Conservation (phyloP, 192 early-diverging fungal genomes). For the Coemansia sp. region DNA sequence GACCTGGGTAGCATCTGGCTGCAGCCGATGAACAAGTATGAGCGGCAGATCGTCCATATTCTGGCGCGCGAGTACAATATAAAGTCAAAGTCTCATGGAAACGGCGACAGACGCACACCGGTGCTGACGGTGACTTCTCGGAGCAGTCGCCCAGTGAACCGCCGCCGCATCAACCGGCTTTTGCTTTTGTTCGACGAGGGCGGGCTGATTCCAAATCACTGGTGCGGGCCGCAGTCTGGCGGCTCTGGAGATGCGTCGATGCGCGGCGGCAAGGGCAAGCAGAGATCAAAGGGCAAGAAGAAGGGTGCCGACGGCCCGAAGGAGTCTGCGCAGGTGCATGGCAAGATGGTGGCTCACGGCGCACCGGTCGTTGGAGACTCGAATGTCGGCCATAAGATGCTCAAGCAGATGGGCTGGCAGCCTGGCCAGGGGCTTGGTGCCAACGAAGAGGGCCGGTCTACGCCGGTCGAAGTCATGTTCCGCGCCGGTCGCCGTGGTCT, state of each 20-base stretch:
- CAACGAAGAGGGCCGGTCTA: constrained; percentile 41
- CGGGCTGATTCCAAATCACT: constrained; percentile 29
- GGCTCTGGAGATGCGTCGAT: background rate
- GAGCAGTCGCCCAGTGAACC: constrained; percentile 25
- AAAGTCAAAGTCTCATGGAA: constrained; percentile 50
- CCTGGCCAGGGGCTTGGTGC: constrained; percentile 47
- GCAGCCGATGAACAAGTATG: constrained; percentile 46
- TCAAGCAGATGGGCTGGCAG: constrained; percentile 53
- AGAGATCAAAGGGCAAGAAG: constrained; percentile 10
- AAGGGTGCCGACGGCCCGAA: background rate
- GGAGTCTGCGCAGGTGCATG: constrained; percentile 8
- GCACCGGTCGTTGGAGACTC: constrained; percentile 45
- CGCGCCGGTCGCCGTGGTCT: constrained; percentile 44
- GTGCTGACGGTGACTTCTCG: constrained; percentile 32
- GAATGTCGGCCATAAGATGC: constrained; percentile 53
- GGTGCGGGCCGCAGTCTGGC: constrained; percentile 20
- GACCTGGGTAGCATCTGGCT: constrained; percentile 48
- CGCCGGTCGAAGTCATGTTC: constrained; percentile 46
- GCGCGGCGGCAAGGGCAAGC: constrained; percentile 9
- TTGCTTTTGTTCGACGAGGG: constrained; percentile 35
- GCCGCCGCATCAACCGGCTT: constrained; percentile 31
- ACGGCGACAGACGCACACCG: constrained; percentile 22
- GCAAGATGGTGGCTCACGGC: constrained; percentile 38
- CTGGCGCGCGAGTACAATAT: constrained; percentile 42
- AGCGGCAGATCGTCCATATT: constrained; percentile 46